Base-by-base conservation (phyloP, 2,329 filamentous ascomycete genomes). In the Beauveria pseudobassiana region DNA sequence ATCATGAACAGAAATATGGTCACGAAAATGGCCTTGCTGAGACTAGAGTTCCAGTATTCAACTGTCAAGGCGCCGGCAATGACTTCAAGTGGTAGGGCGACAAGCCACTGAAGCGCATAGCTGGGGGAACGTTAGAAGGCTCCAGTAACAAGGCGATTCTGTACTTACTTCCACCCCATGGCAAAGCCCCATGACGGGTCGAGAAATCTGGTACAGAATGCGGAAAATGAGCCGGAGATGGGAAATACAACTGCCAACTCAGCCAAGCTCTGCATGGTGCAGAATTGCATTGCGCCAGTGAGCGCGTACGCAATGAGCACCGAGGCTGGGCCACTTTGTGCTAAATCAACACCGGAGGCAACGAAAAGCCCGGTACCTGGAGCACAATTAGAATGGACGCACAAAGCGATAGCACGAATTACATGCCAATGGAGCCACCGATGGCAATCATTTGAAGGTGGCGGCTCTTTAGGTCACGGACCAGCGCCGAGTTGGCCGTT, bases 171-270 rank as follows among this genome's bases (percentile, higher is more conserved):
- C 77, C 76, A 79, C 59, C 78, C 78, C 78, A 80, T 80, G 63
- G 78, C 78, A 65, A 80, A 80, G 63, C 78, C 78, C 79, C 81
- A 85, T 2, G 82, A 80, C 42, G 82, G 82, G 67, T 83, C 82
- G 63, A 86, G 82, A 66, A 86, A 85, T 58, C 83, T 81, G 50
- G 78, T 76, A 38, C 79, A 82, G 73, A 83, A 85, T 22, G 80
- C 81, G 68, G 82, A 84, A 76, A 85, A 85, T 63, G 80, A 80
- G 69, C 82, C 82, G 66, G 81, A 82, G 68, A 85, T 78, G 20
- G 82, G 83, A 65, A 78, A 85, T 72, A 84, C 77, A 65, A 84
- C 78, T 49, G 82, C 80, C 62, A 85, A 71, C 71, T 85, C 83
- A 65, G 82, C 83, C 62, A 85, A 77, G 64, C 60, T 62, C 22